Evolutionary conservation across 139 green algal species (phyloP).

Genomic region (Chlorella sp.): DNA sequence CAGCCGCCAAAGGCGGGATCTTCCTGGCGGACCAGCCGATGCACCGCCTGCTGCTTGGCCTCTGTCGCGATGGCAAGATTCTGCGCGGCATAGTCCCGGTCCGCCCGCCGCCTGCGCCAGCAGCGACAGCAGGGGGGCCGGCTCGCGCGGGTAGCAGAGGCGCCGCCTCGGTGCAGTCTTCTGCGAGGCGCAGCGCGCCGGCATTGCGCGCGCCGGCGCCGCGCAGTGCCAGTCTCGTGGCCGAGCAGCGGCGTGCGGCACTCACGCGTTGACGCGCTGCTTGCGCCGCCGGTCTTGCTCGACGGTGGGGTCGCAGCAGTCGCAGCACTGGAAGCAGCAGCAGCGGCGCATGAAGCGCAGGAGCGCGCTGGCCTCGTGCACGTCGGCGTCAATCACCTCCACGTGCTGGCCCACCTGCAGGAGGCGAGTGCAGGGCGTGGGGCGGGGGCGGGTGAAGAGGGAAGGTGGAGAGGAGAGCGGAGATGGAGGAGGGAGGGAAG

Average conservation of each 20-base stretch:
- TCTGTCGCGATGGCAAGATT: neutral
- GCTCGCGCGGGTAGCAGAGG: too few species aligned
- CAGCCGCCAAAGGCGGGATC: constrained; percentile 13
- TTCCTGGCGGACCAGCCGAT: neutral
- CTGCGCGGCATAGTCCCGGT: neutral
- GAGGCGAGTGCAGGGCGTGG: neutral
- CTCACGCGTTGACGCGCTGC: constrained; percentile 15
- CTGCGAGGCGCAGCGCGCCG: too few species aligned
- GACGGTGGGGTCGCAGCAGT: constrained; percentile 24
- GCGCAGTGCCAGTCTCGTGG: too few species aligned
- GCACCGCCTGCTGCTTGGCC: constrained; percentile 27
- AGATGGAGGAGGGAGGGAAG: neutral
- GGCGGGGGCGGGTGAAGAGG: neutral
- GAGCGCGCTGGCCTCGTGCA: constrained; percentile 23
- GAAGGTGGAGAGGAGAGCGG: neutral
- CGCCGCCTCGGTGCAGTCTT: too few species aligned
- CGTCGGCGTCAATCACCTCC: constrained; percentile 21
- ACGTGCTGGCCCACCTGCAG: constrained; percentile 14
- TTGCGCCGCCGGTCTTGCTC: constrained; percentile 14
- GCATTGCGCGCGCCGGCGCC: too few species aligned
- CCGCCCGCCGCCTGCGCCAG: neutral
- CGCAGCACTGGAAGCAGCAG: constrained; percentile 43
- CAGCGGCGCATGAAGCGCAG: constrained; percentile 42
- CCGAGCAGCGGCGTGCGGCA: neutral
- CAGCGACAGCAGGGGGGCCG: neutral